Percentiles rank a stretch among this genome's conserved stretches.
Conservation (phyloP, 2,329 filamentous ascomycete genomes). For the Chaetomium sp. region DNA sequence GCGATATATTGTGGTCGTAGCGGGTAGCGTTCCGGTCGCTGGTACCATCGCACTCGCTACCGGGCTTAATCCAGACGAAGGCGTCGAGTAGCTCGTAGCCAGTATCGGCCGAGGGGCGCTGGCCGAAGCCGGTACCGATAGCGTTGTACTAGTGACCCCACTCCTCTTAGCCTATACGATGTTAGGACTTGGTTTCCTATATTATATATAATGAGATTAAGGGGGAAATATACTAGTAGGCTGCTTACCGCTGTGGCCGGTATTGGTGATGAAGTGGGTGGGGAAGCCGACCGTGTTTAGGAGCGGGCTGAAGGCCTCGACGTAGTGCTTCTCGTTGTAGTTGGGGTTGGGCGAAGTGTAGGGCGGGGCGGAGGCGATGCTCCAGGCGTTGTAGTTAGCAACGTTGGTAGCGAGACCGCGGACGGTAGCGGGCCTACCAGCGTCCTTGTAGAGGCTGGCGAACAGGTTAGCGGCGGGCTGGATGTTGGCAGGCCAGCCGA, state of each 20-base stretch:
- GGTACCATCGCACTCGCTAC: slow-evolving; percentile 58
- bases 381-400: slow-evolving; percentile 60
- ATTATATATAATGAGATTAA: background rate
- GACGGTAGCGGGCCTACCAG: slow-evolving; percentile 52
- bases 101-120: slow-evolving; percentile 64
- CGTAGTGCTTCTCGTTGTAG: slow-evolving; percentile 60
- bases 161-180: slow-evolving; percentile 46
- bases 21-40: slow-evolving; percentile 51
- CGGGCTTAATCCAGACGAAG: slow-evolving; percentile 73
- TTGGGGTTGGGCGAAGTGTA: slow-evolving; percentile 53
- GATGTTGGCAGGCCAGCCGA: slow-evolving; percentile 60
- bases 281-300: slow-evolving; percentile 53
- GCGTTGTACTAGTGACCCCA: slow-evolving; percentile 64
- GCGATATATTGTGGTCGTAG: slow-evolving; percentile 51
- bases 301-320: slow-evolving; percentile 64
- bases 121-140: slow-evolving; percentile 52
- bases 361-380: slow-evolving; percentile 44
- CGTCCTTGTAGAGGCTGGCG: slow-evolving; percentile 52
- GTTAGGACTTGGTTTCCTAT: background rate
- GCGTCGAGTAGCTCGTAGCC: slow-evolving; percentile 63
- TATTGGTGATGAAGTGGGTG: slow-evolving; percentile 53
- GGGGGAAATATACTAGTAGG: slow-evolving; percentile 48
- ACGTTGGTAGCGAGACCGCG: slow-evolving; percentile 61
- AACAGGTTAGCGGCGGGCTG: slow-evolving; percentile 51
- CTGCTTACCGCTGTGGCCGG: slow-evolving; percentile 58